These are phyloP conservation scores for Jacaranda mimosifolia DNA, from an alignment of 257 asterid species.

Conservation along the genomic window DNA sequence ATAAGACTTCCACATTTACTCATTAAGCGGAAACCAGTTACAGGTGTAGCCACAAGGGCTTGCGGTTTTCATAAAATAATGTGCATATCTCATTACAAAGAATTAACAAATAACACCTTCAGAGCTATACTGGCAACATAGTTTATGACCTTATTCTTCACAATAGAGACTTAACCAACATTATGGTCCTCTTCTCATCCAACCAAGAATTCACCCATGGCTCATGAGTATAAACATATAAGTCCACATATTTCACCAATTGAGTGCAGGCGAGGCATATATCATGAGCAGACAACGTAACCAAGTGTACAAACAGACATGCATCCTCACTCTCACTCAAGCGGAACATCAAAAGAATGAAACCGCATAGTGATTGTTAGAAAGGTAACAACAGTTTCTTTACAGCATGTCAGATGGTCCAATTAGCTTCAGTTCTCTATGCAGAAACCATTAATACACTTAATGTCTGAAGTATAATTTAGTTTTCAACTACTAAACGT, in stretches of 20 bases:
- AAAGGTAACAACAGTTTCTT: neutral
- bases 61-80: neutral
- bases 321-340: conserved; percentile 6
- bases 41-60: neutral
- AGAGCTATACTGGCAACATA: neutral
- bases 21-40: neutral
- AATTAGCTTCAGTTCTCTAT: neutral
- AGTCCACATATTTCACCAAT: neutral
- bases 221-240: neutral
- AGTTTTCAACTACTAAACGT: neutral
- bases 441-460: neutral
- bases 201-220: neutral
- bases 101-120: neutral
- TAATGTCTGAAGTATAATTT: neutral
- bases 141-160: neutral
- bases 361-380: neutral
- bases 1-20: neutral
- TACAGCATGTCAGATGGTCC: neutral
- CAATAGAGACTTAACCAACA: neutral
- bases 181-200: neutral
- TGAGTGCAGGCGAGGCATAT: neutral
- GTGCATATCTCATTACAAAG: neutral
- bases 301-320: too few species aligned
- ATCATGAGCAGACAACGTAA: neutral
- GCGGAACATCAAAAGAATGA: neutral